A percentile compares a stretch with the other conserved stretches of the same genome.
Conservation (phyloP, 2,329 filamentous ascomycete species). For the Rhynchosporium graminicola region DNA sequence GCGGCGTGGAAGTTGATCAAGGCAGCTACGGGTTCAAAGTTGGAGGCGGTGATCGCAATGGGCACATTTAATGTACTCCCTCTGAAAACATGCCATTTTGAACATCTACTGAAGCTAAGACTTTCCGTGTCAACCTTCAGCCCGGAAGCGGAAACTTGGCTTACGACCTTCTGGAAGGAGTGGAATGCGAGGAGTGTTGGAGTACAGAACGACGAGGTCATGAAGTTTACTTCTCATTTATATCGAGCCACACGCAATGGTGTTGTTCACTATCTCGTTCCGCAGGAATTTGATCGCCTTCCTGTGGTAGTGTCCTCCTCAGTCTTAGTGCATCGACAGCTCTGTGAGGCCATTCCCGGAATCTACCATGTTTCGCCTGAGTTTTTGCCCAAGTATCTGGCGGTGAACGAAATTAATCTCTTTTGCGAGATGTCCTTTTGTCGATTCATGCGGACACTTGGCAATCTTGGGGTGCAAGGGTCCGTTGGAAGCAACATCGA, state of each 20-base stretch:
- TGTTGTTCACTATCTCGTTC: conserved; percentile 15
- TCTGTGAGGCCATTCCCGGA: conserved; percentile 27
- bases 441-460: conserved; percentile 26
- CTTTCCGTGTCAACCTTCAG: not conserved
- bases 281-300: conserved; percentile 16
- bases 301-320: conserved; percentile 28
- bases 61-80: conserved; percentile 33
- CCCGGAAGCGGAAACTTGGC: conserved; percentile 26
- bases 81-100: conserved; percentile 27
- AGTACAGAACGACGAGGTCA: not conserved
- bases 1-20: conserved; percentile 27
- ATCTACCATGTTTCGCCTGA: conserved; percentile 23
- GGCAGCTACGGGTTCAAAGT: not conserved
- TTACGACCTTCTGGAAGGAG: conserved; percentile 30
- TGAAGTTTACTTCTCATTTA: conserved; percentile 14
- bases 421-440: conserved; percentile 17
- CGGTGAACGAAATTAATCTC: conserved; percentile 16
- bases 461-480: conserved; percentile 10
- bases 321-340: conserved; percentile 5
- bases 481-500: conserved; percentile 18
- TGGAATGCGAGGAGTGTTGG: conserved; percentile 25
- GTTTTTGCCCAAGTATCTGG: conserved; percentile 25
- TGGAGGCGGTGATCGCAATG: conserved; percentile 13
- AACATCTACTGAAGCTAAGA: conserved; percentile 24
- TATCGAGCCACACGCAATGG: conserved; percentile 20